Base-by-base conservation (phyloP, 164 flowering plant species). In the Hamamelis virginiana region DNA sequence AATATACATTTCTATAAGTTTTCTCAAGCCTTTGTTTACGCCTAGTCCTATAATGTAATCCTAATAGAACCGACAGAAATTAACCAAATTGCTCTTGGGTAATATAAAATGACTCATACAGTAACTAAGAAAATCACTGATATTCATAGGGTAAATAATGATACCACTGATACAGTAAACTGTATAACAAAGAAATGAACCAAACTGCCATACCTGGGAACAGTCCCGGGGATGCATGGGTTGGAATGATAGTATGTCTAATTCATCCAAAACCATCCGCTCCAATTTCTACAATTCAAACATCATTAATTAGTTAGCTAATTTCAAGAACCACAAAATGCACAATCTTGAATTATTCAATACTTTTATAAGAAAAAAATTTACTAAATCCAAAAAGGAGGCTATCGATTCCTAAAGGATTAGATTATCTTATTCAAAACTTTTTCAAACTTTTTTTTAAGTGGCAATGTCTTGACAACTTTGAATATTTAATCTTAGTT, bases 171-270 rank as follows among this genome's bases (percentile, higher is more conserved):
- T 59, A 12, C 45, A 59, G 22, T 28, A 67, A 38, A 41, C 27
- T 28, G 15, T 8, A n/a, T 55, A 43, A 33, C 33, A 21, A 27
- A 14, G 45, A 50, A 25, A 46, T 15, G 5, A 27, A 11, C 48
- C 23, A 28, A n/a, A 59, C 21, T 38, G 68, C 9, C 62, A 64
- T 74, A 95, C 99, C 98, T 93, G 99, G 26, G 94, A 78, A 85
- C 97, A 93, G 76, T 91, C 98, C 12, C 87, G 82, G 27, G 86
- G 61, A 73, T 82, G 91, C 98, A 96, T 93, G 18, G 92, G 89
- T 19, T 84, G 90, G 77, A 96, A 91, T 13, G 93, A 80, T 16
- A 77, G 68, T 61, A 87, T 81, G 75, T 91, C 98, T 33, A 68
- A 83, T 69, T 80, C 86, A 68, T 86, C 82, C 80, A 88, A 72